phyloP scores from a whole-genome alignment of 2,329 filamentous ascomycete genomes.

The Neodidymelliopsis sp. region DNA sequence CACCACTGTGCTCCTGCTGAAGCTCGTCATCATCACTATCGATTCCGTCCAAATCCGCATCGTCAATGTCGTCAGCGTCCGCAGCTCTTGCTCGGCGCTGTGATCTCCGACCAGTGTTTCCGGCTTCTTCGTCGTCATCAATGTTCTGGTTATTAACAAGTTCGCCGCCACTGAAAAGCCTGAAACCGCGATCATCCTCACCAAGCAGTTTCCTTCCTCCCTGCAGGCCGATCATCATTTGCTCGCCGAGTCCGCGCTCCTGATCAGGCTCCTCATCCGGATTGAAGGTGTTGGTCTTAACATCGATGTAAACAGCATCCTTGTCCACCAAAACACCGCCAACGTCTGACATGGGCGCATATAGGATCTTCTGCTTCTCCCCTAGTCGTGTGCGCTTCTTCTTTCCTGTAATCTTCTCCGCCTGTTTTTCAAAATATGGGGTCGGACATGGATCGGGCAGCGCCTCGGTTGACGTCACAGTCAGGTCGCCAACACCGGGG shows the following conservation, averaged over 20 bases:
- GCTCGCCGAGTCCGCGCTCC: constrained; percentile 91
- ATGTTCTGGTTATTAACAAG: constrained; percentile 66
- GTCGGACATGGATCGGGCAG: constrained; percentile 96
- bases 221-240: constrained; percentile 90
- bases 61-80: constrained; percentile 59
- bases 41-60: constrained; percentile 57
- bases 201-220: constrained; percentile 82
- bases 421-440: constrained; percentile 84
- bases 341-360: constrained; percentile 98
- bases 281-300: constrained; percentile 76
- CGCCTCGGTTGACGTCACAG: constrained; percentile 81
- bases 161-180: constrained; percentile 82
- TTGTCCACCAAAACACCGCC: constrained; percentile 96
- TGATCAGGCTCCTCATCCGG: constrained; percentile 66
- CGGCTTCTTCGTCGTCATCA: constrained; percentile 60
- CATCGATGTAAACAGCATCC: constrained; percentile 90
- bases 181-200: constrained; percentile 80
- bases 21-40: constrained; percentile 63
- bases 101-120: constrained; percentile 64
- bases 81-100: constrained; percentile 60
- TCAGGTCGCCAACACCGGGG: constrained; percentile 89
- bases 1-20: constrained; percentile 55
- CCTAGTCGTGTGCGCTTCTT: constrained; percentile 80
- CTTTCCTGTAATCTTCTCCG: constrained; percentile 85
- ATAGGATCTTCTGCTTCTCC: constrained; percentile 95